Conservation (phyloP, 176 grass and related monocot species). For the Paspalum notatum region DNA sequence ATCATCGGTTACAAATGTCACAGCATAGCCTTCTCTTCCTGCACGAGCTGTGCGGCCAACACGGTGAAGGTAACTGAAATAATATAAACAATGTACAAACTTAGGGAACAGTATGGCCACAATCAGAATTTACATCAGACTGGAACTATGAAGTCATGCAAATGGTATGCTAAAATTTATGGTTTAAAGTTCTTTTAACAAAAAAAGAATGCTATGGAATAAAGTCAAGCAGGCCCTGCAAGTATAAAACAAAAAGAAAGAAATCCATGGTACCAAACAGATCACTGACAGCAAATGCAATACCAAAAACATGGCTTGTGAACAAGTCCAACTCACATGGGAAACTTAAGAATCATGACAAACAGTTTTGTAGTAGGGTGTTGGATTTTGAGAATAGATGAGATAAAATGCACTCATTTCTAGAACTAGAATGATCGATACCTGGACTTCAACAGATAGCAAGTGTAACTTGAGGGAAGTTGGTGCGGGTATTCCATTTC, state of each 20-base stretch:
- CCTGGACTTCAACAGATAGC: too few relatives aligned
- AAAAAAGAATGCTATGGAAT: not conserved
- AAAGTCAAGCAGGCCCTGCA: constrained; percentile 17
- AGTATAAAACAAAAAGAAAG: not conserved
- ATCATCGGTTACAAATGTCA: constrained; percentile 98
- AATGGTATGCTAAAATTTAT: not conserved
- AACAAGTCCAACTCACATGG: not conserved
- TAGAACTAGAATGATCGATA: constrained; percentile 1
- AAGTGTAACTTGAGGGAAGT: too few relatives aligned
- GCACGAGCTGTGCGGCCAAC: constrained; percentile 92
- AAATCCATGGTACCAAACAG: constrained; percentile 3
- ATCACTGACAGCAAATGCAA: not conserved
- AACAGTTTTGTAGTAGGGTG: not conserved
- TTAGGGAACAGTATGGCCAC: constrained; percentile 1
- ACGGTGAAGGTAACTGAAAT: constrained; percentile 88
- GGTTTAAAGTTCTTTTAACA: not conserved
- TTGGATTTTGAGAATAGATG: not conserved
- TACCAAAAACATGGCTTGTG: not conserved
- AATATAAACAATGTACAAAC: not conserved
- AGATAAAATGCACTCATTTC: not conserved
- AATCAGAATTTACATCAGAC: not conserved
- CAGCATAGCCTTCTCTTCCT: constrained; percentile 91
- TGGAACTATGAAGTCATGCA: not conserved
- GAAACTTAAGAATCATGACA: not conserved
- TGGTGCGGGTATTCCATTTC: not conserved